These are phyloP conservation scores for Cetradonia linearis DNA, from an alignment of 495 filamentous ascomycete genomes.

Conservation along the genomic window DNA sequence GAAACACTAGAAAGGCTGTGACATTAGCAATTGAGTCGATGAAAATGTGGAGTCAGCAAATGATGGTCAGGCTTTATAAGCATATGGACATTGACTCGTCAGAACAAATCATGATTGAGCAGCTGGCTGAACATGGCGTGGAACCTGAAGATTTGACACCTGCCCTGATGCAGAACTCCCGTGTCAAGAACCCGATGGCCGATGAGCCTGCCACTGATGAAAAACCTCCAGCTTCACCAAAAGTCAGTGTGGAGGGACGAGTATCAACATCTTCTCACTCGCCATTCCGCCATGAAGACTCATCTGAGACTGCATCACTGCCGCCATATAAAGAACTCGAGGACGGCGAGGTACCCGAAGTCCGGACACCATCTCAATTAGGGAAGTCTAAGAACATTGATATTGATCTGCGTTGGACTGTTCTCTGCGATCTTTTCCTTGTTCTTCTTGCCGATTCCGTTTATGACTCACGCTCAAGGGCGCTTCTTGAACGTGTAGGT, in stretches of 20 bases:
- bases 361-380: conserved; percentile 71
- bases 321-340: conserved; percentile 64
- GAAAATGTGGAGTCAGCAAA: conserved; percentile 95
- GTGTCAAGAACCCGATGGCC: conserved; percentile 88
- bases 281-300: conserved; percentile 26
- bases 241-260: conserved; percentile 29
- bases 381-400: conserved; percentile 74
- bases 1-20: conserved; percentile 56
- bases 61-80: conserved; percentile 84
- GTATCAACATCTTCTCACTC: conserved; percentile 26
- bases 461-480: conserved; percentile 84
- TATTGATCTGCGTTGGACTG: conserved; percentile 94
- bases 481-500: conserved; percentile 75
- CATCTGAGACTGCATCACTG: conserved; percentile 40
- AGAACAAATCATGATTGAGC: conserved; percentile 99
- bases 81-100: conserved; percentile 91
- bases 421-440: conserved; percentile 93
- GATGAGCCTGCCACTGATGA: conserved; percentile 28
- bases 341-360: conserved; percentile 60
- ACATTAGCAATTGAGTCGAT: conserved; percentile 60
- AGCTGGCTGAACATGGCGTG: conserved; percentile 85
- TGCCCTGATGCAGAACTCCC: conserved; percentile 81
- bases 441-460: conserved; percentile 87
- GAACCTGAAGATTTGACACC: conserved; percentile 71
- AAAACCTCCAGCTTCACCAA: conserved; percentile 24